Evolutionary conservation across 306 rosid genomes (phyloP).

Genomic region (Cyamopsis tetragonoloba): DNA sequence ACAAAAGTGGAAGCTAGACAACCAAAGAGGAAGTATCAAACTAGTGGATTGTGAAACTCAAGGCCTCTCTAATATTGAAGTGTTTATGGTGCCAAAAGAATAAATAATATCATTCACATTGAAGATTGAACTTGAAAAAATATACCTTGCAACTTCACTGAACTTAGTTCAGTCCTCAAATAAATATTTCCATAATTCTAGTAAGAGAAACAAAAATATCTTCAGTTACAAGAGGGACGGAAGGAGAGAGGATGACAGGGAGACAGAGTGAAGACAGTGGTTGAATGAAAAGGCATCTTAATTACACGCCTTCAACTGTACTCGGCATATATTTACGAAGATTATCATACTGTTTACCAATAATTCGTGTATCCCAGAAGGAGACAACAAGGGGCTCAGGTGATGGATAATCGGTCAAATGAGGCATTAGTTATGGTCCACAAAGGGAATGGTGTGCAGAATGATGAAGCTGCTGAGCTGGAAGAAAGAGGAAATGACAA

Average conservation of each 20-base stretch:
- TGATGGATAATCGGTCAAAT: no score
- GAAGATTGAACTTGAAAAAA: background rate
- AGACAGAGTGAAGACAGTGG: background rate
- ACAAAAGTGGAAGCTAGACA: constrained; percentile 7
- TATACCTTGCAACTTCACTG: constrained; percentile 1
- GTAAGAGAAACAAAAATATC: no score
- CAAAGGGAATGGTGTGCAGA: no score
- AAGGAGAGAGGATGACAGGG: background rate
- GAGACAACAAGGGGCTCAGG: no score
- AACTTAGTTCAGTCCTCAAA: background rate
- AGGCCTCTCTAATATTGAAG: background rate
- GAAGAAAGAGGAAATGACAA: no score
- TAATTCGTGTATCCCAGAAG: no score
- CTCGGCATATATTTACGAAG: background rate
- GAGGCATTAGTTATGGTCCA: no score
- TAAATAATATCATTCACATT: constrained; percentile 7
- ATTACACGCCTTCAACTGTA: background rate
- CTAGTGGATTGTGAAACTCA: constrained; percentile 6
- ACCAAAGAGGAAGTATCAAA: constrained; percentile 8
- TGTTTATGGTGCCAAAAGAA: background rate
- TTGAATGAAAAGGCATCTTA: constrained; percentile 1
- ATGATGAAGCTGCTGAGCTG: no score
- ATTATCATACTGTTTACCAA: no score
- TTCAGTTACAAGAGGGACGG: no score
- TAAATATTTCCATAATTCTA: background rate